Percentiles rank a stretch among this genome's conserved stretches.
These are phyloP conservation scores for Ophioceras dolichostomum DNA, from an alignment of 2,329 filamentous ascomycete genomes.

Conservation along the genomic window DNA sequence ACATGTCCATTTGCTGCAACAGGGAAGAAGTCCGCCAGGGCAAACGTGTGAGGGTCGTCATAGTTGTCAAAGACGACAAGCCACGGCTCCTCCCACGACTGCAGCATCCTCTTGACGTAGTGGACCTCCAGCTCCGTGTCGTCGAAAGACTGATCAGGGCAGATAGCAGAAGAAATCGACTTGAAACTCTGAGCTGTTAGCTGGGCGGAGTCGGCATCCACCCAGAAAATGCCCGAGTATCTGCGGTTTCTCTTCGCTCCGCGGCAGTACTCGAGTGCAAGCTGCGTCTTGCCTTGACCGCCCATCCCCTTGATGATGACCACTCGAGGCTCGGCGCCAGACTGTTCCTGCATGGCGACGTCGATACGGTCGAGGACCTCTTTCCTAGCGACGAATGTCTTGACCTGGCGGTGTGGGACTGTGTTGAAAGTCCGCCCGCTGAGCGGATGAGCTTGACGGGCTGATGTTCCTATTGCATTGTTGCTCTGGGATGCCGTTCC, in stretches of 20 bases:
- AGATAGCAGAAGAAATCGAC: background rate
- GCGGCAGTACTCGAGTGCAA: background rate
- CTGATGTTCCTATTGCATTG: too few relatives aligned
- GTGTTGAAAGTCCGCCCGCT: background rate
- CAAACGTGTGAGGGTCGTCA: background rate
- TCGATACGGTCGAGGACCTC: background rate
- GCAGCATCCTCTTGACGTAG: background rate
- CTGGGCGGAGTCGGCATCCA: background rate
- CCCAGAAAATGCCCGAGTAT: background rate
- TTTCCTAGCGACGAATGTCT: background rate
- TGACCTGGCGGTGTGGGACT: background rate
- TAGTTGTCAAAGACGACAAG: background rate
- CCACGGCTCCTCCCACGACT: background rate
- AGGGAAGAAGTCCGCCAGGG: too few relatives aligned
- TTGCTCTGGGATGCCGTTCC: too few relatives aligned
- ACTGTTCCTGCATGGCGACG: background rate
- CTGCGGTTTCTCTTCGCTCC: background rate
- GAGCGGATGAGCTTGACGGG: background rate
- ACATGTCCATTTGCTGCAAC: too few relatives aligned
- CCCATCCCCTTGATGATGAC: background rate
- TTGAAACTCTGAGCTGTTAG: background rate
- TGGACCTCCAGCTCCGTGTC: background rate
- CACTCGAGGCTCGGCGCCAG: background rate
- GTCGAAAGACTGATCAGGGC: background rate
- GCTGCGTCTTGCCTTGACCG: background rate